phyloP scores from a whole-genome alignment of 2,329 filamentous ascomycete species.

The Ramularia collo-cygni region DNA sequence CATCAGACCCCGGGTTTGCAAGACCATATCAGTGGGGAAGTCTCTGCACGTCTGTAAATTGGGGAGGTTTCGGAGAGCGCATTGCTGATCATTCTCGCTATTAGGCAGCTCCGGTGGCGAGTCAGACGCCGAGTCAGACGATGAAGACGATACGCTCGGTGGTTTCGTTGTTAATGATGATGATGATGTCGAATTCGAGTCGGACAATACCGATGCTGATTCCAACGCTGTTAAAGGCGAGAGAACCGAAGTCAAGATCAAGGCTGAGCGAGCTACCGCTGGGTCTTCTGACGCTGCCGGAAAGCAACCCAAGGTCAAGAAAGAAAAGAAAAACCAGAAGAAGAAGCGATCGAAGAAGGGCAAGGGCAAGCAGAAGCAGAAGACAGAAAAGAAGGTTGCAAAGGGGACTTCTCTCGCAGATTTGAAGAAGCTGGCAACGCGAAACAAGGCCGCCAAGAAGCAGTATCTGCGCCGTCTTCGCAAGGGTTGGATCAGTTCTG shows the following conservation, averaged over 20 bases:
- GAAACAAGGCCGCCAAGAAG: conserved; percentile 57
- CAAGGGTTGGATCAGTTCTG: conserved; percentile 64
- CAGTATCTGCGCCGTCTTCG: conserved; percentile 64
- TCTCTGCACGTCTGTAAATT: no score
- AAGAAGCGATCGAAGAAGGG: conserved; percentile 30
- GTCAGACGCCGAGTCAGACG: conserved; percentile 33
- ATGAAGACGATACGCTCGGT: conserved; percentile 31
- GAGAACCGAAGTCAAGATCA: conserved; percentile 3
- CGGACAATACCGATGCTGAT: conserved; percentile 14
- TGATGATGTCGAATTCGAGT: conserved; percentile 24
- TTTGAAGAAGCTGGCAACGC: conserved; percentile 60
- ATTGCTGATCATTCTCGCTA: no score
- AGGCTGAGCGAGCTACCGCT: not conserved
- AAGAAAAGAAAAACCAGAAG: conserved; percentile 16
- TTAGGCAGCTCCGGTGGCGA: no score
- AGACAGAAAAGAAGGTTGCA: conserved; percentile 28
- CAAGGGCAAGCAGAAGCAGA: conserved; percentile 39
- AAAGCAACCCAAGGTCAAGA: conserved; percentile 10
- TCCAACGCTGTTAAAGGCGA: conserved; percentile 3
- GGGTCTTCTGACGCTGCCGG: conserved; percentile 3
- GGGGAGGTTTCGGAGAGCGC: no score
- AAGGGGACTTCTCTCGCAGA: conserved; percentile 49
- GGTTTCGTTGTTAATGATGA: conserved; percentile 49
- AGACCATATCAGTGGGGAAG: no score
- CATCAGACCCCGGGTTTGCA: no score